These are phyloP conservation scores for Lenzites betulinus DNA, from an alignment of 768 basidiomycete genomes.

Conservation along the genomic window DNA sequence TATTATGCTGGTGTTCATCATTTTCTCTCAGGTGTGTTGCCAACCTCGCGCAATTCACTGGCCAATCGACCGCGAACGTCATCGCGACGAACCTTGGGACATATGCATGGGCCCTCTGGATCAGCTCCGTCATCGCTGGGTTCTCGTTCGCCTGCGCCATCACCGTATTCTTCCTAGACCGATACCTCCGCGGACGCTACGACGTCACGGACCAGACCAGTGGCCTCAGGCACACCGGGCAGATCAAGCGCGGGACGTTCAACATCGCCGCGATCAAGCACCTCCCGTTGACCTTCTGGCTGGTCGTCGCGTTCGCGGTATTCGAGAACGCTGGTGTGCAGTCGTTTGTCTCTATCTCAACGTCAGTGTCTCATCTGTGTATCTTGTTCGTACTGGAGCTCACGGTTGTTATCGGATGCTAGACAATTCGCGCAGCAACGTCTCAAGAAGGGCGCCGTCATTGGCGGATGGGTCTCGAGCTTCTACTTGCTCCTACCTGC, in stretches of 20 bases:
- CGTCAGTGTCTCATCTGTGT: slow-evolving; percentile 26
- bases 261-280: slow-evolving; percentile 35
- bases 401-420: not conserved
- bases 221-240: slow-evolving; percentile 34
- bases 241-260: slow-evolving; percentile 31
- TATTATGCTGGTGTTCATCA: not conserved
- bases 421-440: slow-evolving; percentile 47
- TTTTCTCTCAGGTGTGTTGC: slow-evolving; percentile 31
- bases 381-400: not conserved
- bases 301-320: slow-evolving; percentile 41
- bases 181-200: slow-evolving; percentile 38
- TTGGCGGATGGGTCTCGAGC: slow-evolving; percentile 48
- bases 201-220: slow-evolving; percentile 40
- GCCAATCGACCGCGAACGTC: slow-evolving; percentile 44
- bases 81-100: slow-evolving; percentile 41
- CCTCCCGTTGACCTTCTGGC: slow-evolving; percentile 44
- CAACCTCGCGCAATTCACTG: slow-evolving; percentile 43
- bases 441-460: slow-evolving; percentile 43
- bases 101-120: slow-evolving; percentile 46
- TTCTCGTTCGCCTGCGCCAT: slow-evolving; percentile 43
- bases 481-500: slow-evolving; percentile 45
- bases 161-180: slow-evolving; percentile 39
- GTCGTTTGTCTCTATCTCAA: slow-evolving; percentile 46
- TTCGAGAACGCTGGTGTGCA: slow-evolving; percentile 48
- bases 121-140: slow-evolving; percentile 39